These are phyloP conservation scores for Pleurotus djamor DNA, from an alignment of 768 basidiomycete species.

Conservation along the genomic window DNA sequence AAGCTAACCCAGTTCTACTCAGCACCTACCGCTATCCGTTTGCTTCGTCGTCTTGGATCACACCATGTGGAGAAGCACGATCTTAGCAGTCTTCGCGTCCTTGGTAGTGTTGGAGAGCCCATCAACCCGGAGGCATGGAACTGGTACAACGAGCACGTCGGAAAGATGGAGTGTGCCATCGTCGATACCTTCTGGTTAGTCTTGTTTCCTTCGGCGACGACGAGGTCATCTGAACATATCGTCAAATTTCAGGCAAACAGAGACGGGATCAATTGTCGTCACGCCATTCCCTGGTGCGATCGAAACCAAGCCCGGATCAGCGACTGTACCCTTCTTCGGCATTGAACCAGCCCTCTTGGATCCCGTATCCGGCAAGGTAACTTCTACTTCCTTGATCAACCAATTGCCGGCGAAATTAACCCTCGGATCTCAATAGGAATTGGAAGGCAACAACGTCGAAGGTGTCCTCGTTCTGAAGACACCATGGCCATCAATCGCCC, in stretches of 20 bases:
- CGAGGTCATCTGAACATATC: neutral
- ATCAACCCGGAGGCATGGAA: conserved; percentile 99
- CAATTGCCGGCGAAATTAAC: neutral
- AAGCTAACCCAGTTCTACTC: conserved; percentile 96
- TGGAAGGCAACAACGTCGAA: conserved; percentile 82
- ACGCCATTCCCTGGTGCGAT: conserved; percentile 97
- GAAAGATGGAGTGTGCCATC: conserved; percentile 83
- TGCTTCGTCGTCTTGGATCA: conserved; percentile 76
- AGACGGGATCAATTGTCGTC: conserved; percentile 94
- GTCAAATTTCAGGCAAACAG: conserved; percentile 75
- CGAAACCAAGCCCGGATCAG: conserved; percentile 93
- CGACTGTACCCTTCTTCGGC: conserved; percentile 98
- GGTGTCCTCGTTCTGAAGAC: conserved; percentile 84
- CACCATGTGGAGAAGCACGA: conserved; percentile 85
- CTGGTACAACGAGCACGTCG: conserved; percentile 98
- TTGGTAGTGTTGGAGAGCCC: conserved; percentile 95
- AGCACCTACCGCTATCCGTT: conserved; percentile 91
- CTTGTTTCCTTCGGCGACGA: neutral
- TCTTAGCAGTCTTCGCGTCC: conserved; percentile 76
- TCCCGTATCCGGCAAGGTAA: conserved; percentile 67
- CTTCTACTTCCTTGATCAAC: conserved; percentile 9
- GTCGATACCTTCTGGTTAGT: conserved; percentile 88
- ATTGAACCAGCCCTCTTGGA: conserved; percentile 89
- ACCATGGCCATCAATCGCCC: conserved; percentile 96
- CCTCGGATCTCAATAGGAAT: conserved; percentile 32